Conservation (phyloP, 257 asterid species). For the Henckelia pumila region DNA sequence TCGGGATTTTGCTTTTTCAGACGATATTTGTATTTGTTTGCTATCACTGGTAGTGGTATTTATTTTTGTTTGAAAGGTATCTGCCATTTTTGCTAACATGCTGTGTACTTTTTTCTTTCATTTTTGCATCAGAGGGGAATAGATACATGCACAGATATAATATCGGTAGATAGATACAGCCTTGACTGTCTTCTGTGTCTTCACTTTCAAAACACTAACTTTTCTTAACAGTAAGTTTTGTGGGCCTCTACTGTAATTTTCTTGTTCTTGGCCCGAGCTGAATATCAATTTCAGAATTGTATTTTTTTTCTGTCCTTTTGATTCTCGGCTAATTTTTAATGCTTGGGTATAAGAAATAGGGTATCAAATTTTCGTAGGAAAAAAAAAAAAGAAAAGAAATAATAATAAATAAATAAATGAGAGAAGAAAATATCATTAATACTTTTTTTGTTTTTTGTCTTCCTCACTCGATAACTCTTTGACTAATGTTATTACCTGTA, state of each 20-base stretch:
- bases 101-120: conserved; percentile 17
- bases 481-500: too few species aligned
- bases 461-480: too few species aligned
- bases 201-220: not conserved
- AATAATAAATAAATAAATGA: too few species aligned
- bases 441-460: too few species aligned
- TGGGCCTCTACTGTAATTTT: not conserved
- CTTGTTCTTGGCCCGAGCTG: not conserved
- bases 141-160: not conserved
- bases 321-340: not conserved
- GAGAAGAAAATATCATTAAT: too few species aligned
- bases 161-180: not conserved
- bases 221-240: not conserved
- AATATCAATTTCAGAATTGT: too few species aligned
- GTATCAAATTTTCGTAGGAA: too few species aligned
- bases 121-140: conserved; percentile 19
- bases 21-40: conserved; percentile 25
- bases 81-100: conserved; percentile 45
- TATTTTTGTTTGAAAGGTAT: conserved; percentile 37
- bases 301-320: too few species aligned
- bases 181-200: not conserved
- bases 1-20: conserved; percentile 26
- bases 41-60: conserved; percentile 28
- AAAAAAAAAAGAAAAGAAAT: too few species aligned
- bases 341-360: too few species aligned